These are phyloP conservation scores for Aspergillus udagawae DNA, from an alignment of 2,329 filamentous ascomycete genomes.

Conservation along the genomic window DNA sequence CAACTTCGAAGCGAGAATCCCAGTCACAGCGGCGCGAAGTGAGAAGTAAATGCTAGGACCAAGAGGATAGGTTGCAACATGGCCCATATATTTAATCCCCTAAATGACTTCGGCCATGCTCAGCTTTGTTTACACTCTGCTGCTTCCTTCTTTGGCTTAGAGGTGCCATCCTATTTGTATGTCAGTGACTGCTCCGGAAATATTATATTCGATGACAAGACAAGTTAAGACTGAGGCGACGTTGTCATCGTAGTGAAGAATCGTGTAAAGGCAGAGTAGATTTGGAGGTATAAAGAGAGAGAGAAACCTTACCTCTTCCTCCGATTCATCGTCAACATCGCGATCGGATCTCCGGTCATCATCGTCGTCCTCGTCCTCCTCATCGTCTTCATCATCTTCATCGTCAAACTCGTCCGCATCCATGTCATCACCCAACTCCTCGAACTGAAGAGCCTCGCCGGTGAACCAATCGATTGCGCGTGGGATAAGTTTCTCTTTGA, in stretches of 20 bases:
- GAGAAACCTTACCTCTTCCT: slow-evolving; percentile 44
- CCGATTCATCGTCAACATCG: slow-evolving; percentile 61
- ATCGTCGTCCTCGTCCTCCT: slow-evolving; percentile 79
- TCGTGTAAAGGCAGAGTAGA: not conserved
- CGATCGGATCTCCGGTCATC: slow-evolving; percentile 68
- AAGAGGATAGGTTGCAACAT: not conserved
- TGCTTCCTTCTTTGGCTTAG: slow-evolving; percentile 89
- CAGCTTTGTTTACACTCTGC: slow-evolving; percentile 96
- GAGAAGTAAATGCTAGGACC: not conserved
- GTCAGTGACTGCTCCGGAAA: slow-evolving; percentile 17
- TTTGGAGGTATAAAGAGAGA: not conserved
- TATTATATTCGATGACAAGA: not conserved
- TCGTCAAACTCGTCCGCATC: slow-evolving; percentile 81
- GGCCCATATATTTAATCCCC: not conserved
- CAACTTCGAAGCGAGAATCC: not conserved
- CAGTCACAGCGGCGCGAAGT: not conserved
- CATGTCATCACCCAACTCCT: slow-evolving; percentile 84
- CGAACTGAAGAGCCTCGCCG: slow-evolving; percentile 92
- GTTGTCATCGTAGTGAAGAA: not conserved
- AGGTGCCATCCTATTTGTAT: slow-evolving; percentile 67
- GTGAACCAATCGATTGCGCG: slow-evolving; percentile 99
- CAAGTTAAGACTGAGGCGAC: not conserved
- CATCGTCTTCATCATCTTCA: slow-evolving; percentile 89
- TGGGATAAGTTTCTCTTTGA: slow-evolving; percentile 99
- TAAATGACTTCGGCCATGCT: slow-evolving; percentile 31